Evolutionary conservation across 257 asterid genomes (phyloP).

Genomic region (Jaltomata sinuosa): DNA sequence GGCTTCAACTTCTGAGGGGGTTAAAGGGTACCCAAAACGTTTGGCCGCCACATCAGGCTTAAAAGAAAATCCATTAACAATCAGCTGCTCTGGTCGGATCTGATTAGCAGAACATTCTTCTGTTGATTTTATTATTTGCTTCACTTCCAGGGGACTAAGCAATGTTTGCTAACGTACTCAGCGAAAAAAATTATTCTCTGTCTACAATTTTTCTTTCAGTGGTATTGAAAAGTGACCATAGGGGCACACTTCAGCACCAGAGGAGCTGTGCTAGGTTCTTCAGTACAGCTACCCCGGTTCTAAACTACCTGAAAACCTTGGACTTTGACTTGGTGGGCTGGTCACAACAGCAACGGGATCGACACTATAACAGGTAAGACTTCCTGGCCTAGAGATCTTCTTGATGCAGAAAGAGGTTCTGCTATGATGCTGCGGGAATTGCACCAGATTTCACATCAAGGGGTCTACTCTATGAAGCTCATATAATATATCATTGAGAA

Average conservation of each 20-base stretch:
- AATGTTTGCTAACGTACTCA: too few relatives aligned
- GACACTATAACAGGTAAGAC: neutral
- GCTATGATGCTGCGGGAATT: neutral
- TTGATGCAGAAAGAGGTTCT: neutral
- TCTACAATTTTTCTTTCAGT: too few relatives aligned
- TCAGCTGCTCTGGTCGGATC: constrained; percentile 78
- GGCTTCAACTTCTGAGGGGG: constrained; percentile 72
- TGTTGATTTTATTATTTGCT: constrained; percentile 76
- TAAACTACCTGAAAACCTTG: too few relatives aligned
- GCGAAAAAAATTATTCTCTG: too few relatives aligned
- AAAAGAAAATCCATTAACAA: constrained; percentile 66
- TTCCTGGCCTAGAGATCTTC: neutral
- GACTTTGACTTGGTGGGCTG: too few relatives aligned
- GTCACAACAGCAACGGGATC: neutral
- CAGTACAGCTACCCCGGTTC: neutral
- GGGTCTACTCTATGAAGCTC: constrained; percentile 18
- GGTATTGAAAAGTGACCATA: too few relatives aligned
- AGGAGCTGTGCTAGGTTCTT: too few relatives aligned
- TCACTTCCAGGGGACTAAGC: constrained; percentile 63
- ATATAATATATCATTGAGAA: constrained; percentile 6
- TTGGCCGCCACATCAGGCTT: constrained; percentile 70
- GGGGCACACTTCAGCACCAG: too few relatives aligned
- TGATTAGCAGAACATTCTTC: constrained; percentile 73
- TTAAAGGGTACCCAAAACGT: constrained; percentile 55
- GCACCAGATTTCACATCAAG: neutral